Evolutionary conservation across 352 stramenopile species (phyloP), one percentile per base, ranked within the genome.

Genomic region (Phytophthora aleatoria): DNA sequence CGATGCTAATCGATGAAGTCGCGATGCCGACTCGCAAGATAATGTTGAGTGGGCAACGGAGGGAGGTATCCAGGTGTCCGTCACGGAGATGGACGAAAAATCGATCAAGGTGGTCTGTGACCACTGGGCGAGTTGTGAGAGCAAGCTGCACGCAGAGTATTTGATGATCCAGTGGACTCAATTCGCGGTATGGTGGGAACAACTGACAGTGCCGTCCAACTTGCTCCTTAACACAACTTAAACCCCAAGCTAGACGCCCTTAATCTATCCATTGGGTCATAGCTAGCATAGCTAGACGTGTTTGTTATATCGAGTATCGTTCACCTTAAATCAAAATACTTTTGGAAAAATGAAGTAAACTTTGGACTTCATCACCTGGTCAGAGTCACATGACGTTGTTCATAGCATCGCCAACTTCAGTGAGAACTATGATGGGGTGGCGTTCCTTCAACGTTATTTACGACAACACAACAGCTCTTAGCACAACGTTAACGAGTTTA

Each of bases 171-270:
- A 86, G 54, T 83, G 69, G 50, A 69, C 71, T 16, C 69, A 71
- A 50, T 77, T 88, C 28, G 61, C 80, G 44, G 73, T 83, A 26
- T 77, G 79, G 27, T 88, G 79, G 79, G 79, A 88, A 60, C 74
- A 85, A 42, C 42, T 79, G 9, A 60, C 35, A 36, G 61, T 57
- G 48, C 85, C 83, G 57, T 90, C 81, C 61, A 94, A 90, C 49
- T 88, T 89, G 56, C 81, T 85, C 31, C 76, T 84, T n/a, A 88
- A 71, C 20, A 82, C 69, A 44, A 90, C 69, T 10, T 86, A 57
- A 57, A 78, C 3, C 12, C 38, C 4, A 43, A 24, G 38, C 35
- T 15, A 15, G 5, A n/a, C 35, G 8, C 10, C 35, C 10, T 39
- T 39, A 15, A 39, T 39, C 35, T 13, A 1, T 13, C 7, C 28